phyloP scores from a whole-genome alignment of 176 grass and related monocot species.

The Lolium rigidum region DNA sequence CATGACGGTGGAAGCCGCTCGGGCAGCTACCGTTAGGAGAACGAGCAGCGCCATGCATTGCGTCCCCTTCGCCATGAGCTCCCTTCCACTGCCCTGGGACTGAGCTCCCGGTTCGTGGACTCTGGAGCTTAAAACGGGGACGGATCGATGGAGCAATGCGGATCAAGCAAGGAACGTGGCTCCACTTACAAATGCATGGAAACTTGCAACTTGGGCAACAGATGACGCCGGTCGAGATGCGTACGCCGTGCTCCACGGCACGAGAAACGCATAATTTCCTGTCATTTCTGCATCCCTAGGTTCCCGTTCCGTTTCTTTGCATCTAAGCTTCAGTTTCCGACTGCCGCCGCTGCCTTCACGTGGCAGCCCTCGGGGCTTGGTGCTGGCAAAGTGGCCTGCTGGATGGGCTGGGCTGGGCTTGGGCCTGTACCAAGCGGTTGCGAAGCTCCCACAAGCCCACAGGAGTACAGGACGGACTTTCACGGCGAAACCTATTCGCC shows the following conservation, averaged over 20 bases:
- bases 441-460: no score
- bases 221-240: not conserved
- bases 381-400: not conserved
- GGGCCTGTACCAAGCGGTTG: no score
- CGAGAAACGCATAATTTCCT: not conserved
- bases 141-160: not conserved
- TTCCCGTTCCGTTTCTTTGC: not conserved
- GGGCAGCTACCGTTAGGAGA: not conserved
- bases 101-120: not conserved
- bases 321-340: not conserved
- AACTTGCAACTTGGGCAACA: not conserved
- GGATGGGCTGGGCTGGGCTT: not conserved
- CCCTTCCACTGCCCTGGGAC: not conserved
- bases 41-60: conserved; percentile 2
- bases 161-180: no score
- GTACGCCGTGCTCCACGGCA: not conserved
- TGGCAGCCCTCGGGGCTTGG: not conserved
- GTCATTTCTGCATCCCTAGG: not conserved
- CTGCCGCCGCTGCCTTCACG: not conserved
- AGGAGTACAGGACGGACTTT: no score
- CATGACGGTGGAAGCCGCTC: not conserved
- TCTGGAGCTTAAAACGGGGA: not conserved
- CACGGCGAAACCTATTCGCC: no score
- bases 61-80: conserved; percentile 22
- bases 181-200: not conserved